Conservation (phyloP, 768 basidiomycete species). For the Boletus barrowsii region DNA sequence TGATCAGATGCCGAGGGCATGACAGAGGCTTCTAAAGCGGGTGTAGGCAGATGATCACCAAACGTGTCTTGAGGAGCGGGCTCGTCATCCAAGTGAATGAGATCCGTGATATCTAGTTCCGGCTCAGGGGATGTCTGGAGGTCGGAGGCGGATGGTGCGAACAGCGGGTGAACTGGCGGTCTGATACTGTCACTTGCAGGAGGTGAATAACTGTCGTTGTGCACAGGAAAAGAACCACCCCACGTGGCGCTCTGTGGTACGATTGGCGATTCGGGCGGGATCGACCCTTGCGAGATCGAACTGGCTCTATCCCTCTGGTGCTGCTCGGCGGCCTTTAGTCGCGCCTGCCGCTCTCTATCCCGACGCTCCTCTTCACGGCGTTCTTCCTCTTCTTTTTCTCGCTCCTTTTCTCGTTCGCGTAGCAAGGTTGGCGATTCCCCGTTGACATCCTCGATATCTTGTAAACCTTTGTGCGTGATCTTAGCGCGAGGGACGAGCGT, state of each 20-base stretch:
- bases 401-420: slow-evolving; percentile 53
- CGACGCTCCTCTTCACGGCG: slow-evolving; percentile 54
- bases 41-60: slow-evolving; percentile 17
- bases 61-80: slow-evolving; percentile 34
- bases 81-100: slow-evolving; percentile 78
- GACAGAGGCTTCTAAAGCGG: slow-evolving; percentile 15
- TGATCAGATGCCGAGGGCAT: slow-evolving; percentile 7
- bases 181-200: slow-evolving; percentile 25
- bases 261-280: slow-evolving; percentile 71
- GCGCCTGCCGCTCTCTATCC: slow-evolving; percentile 65
- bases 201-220: slow-evolving; percentile 26
- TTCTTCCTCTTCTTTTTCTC: slow-evolving; percentile 64
- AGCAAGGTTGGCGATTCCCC: slow-evolving; percentile 42
- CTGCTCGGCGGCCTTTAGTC: slow-evolving; percentile 48
- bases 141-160: slow-evolving; percentile 40
- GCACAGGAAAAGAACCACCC: slow-evolving; percentile 57
- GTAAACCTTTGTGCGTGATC: slow-evolving; percentile 89
- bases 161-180: slow-evolving; percentile 33
- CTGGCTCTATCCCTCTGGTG: slow-evolving; percentile 46
- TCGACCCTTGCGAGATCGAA: slow-evolving; percentile 49
- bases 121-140: slow-evolving; percentile 43
- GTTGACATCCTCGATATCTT: slow-evolving; percentile 82
- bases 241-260: slow-evolving; percentile 47
- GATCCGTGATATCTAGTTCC: slow-evolving; percentile 69
- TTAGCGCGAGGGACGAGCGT: slow-evolving; percentile 65